Conservation (phyloP, 345 rosid genomes). For the Salix brachista region DNA sequence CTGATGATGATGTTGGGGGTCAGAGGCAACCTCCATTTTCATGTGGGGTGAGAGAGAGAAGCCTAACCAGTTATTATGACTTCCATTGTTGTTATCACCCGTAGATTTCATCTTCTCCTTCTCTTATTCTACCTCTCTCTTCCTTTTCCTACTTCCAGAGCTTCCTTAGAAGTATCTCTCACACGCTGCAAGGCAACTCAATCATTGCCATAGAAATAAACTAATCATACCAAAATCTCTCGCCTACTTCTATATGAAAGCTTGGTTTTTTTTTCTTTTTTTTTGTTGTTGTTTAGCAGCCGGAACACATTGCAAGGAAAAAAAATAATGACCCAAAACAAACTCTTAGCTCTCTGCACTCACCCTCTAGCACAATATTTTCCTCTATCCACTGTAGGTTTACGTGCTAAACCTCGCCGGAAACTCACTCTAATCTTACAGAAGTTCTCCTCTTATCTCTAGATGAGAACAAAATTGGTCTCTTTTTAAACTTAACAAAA, state of each 20-base stretch:
- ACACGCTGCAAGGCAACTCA: slow-evolving; percentile 28
- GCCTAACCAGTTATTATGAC: slow-evolving; percentile 51
- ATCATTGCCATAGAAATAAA: slow-evolving; percentile 38
- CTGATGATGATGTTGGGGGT: slow-evolving; percentile 31
- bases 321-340: background rate
- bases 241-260: slow-evolving; percentile 7
- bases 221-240: slow-evolving; percentile 39
- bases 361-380: slow-evolving; percentile 10
- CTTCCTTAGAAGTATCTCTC: slow-evolving; percentile 8
- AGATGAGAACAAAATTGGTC: slow-evolving; percentile 38
- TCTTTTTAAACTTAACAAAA: slow-evolving; percentile 52
- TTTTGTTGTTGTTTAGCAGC: slow-evolving; percentile 4
- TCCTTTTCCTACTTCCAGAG: slow-evolving; percentile 9
- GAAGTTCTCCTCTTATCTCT: slow-evolving; percentile 10
- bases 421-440: too few relatives aligned
- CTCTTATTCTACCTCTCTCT: slow-evolving; percentile 11
- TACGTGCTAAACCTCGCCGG: too few relatives aligned
- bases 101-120: slow-evolving; percentile 37
- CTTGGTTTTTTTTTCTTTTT: slow-evolving; percentile 10
- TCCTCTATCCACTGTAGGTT: background rate
- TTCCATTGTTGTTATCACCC: slow-evolving; percentile 40
- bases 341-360: slow-evolving; percentile 18
- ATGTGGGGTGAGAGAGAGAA: slow-evolving; percentile 71
- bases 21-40: slow-evolving; percentile 58
- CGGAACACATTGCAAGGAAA: background rate